Conservation (phyloP, 306 rosid genomes). For the Echinosophora koreensis region DNA sequence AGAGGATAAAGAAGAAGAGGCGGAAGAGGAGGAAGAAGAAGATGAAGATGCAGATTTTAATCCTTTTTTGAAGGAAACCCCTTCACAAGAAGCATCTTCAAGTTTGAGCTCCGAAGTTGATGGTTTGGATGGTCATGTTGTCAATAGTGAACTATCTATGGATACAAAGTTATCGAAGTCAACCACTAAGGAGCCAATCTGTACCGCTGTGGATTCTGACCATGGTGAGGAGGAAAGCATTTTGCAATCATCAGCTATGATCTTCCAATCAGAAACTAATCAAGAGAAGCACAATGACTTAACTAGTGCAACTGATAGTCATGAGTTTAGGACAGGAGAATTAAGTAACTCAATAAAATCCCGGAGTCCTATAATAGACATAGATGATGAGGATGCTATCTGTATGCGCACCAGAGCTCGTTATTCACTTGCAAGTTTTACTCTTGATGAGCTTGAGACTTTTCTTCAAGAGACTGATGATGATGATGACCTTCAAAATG, state of each 20-base stretch:
- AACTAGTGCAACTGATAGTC: conserved; percentile 42
- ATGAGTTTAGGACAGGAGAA: conserved; percentile 52
- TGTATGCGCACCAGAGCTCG: conserved; percentile 97
- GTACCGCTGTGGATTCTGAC: conserved; percentile 53
- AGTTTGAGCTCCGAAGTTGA: conserved; percentile 90
- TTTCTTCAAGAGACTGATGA: conserved; percentile 98
- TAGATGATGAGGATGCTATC: conserved; percentile 79
- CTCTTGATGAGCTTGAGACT: conserved; percentile 92
- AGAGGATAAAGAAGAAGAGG: conserved; percentile 53
- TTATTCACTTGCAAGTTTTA: conserved; percentile 87
- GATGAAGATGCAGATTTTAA: conserved; percentile 85
- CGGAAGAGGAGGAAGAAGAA: conserved; percentile 67
- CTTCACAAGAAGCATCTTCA: conserved; percentile 82
- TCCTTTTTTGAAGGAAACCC: conserved; percentile 77
- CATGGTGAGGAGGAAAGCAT: conserved; percentile 71
- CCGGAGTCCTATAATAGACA: conserved; percentile 51
- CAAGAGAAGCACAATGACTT: conserved; percentile 53
- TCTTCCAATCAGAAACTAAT: conserved; percentile 52
- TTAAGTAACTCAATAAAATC: conserved; percentile 46
- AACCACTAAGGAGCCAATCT: conserved; percentile 38
- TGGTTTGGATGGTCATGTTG: conserved; percentile 69
- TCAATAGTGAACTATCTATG: conserved; percentile 48
- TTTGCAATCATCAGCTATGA: conserved; percentile 54
- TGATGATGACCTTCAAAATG: conserved; percentile 91
- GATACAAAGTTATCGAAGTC: conserved; percentile 47